phyloP scores from a whole-genome alignment of 2,329 filamentous ascomycete species.

The Pseudohalonectria lignicola region DNA sequence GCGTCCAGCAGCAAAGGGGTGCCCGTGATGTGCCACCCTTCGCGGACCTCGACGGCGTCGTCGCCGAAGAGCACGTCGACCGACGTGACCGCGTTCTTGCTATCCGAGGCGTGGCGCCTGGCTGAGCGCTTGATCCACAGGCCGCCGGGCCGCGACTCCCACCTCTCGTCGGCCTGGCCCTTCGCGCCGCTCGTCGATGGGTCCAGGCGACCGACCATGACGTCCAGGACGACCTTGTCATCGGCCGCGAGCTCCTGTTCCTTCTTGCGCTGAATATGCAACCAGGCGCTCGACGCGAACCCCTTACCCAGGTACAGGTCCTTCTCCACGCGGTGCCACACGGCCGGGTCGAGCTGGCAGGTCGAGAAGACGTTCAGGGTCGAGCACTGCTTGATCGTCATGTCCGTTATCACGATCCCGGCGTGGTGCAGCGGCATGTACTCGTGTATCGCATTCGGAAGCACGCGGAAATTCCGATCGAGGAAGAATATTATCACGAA shows the following conservation, averaged over 20 bases:
- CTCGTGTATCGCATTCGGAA: slow-evolving; percentile 76
- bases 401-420: slow-evolving; percentile 75
- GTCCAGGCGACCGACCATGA: slow-evolving; percentile 63
- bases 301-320: slow-evolving; percentile 70
- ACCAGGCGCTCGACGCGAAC: slow-evolving; percentile 66
- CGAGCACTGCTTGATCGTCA: slow-evolving; percentile 68
- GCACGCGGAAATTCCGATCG: slow-evolving; percentile 78
- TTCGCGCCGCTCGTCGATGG: slow-evolving; percentile 45
- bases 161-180: slow-evolving; percentile 48
- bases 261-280: slow-evolving; percentile 73
- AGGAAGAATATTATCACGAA: slow-evolving; percentile 68
- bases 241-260: slow-evolving; percentile 68
- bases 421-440: slow-evolving; percentile 79
- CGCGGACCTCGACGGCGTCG: slow-evolving; percentile 81
- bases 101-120: slow-evolving; percentile 64
- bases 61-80: slow-evolving; percentile 83
- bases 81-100: slow-evolving; percentile 62
- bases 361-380: slow-evolving; percentile 62
- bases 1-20: slow-evolving; percentile 62
- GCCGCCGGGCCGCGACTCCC: slow-evolving; percentile 68
- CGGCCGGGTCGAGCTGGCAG: slow-evolving; percentile 59
- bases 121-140: slow-evolving; percentile 73
- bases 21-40: slow-evolving; percentile 72
- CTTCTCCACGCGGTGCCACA: slow-evolving; percentile 81
- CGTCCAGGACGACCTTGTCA: slow-evolving; percentile 71